Base-by-base conservation (phyloP, 169 alveolate genomes). In the Cryptosporidium meleagridis region DNA sequence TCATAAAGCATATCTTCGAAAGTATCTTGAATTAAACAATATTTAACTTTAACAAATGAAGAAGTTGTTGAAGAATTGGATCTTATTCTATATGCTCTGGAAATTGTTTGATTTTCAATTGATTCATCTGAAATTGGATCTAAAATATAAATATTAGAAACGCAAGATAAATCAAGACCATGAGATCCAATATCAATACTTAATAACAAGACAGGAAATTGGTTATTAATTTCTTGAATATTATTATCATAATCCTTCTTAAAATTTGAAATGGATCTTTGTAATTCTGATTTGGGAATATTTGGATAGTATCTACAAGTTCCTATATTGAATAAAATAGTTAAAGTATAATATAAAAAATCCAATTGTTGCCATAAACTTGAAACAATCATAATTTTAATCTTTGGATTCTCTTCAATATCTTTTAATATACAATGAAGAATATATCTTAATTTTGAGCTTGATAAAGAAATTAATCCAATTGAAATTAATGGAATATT, bases 331-430 rank as follows among this genome's bases (percentile, higher is more conserved):
- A 75, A 39, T 35, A 75, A 26, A 16, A 72, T 52, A 3, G 71
- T 75, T 75, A 75, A 44, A 23, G 87, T 75, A 61, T 75, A 59
- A 35, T 59, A 75, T 33, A 75, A 8, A 39, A 75, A 75, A 18
- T 75, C 87, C 48, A 75, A 44, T 44, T 75, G 87, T 44, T 75
- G 87, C 87, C 87, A 75, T 31, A 75, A 75, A 59, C 73, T 75
- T 0, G 87, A 75, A 23, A 75, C 87, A n/a, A 75, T 23, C 87
- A 75, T 75, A 10, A 75, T 75, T 33, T 75, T 75, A 21, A 37
- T 39, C 6, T 44, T 61, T 29, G 73, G 58, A 75, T 75, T 59
- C 10, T 55, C 61, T 18, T 75, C 44, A 5, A 61, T 16, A 75
- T 75, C 61, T 41, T 37, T 75, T 10, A 75, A 31, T 3, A 75